Percentiles rank a stretch among this genome's conserved stretches.
Evolutionary conservation across 768 basidiomycete genomes (phyloP).

Genomic region (Leucosporidium creatinivorum): DNA sequence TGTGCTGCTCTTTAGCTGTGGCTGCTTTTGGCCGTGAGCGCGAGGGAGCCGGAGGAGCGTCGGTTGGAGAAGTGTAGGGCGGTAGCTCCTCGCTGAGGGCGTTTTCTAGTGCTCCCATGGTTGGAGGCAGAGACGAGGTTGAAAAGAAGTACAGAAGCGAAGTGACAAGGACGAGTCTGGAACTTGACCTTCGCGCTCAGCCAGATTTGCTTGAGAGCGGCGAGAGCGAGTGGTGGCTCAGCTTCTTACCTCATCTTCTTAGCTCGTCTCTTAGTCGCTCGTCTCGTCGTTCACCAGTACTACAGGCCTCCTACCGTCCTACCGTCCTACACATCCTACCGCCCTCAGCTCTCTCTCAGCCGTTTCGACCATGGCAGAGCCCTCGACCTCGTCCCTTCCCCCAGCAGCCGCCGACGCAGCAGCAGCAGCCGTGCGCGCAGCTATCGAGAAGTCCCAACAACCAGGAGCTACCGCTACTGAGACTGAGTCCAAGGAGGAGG

Average conservation of each 20-base stretch:
- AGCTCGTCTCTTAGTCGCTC: too few species aligned
- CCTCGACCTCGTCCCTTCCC: slow-evolving; percentile 18
- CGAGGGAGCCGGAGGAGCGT: not conserved
- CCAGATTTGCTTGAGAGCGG: too few species aligned
- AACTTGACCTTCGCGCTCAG: too few species aligned
- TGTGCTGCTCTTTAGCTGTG: slow-evolving; percentile 10
- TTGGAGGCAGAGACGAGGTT: too few species aligned
- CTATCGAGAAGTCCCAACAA: slow-evolving; percentile 2
- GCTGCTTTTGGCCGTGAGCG: not conserved
- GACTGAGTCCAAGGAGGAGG: not conserved
- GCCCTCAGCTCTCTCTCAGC: not conserved
- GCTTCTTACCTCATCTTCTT: too few species aligned
- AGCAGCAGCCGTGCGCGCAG: not conserved
- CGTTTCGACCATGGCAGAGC: slow-evolving; percentile 1
- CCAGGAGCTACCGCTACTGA: slow-evolving; percentile 7
- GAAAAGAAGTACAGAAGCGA: too few species aligned
- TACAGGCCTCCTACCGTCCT: not conserved
- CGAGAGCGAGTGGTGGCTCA: too few species aligned
- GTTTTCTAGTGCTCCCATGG: too few species aligned
- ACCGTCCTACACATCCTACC: not conserved
- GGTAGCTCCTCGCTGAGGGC: too few species aligned
- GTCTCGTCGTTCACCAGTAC: not conserved
- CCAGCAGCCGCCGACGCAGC: slow-evolving; percentile 6
- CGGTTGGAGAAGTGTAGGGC: too few species aligned
- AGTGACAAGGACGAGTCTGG: too few species aligned